A percentile compares a stretch with the other conserved stretches of the same genome.
These are phyloP conservation scores for Fusarium nematophilum DNA, from an alignment of 2,329 filamentous ascomycete genomes.

Conservation along the genomic window DNA sequence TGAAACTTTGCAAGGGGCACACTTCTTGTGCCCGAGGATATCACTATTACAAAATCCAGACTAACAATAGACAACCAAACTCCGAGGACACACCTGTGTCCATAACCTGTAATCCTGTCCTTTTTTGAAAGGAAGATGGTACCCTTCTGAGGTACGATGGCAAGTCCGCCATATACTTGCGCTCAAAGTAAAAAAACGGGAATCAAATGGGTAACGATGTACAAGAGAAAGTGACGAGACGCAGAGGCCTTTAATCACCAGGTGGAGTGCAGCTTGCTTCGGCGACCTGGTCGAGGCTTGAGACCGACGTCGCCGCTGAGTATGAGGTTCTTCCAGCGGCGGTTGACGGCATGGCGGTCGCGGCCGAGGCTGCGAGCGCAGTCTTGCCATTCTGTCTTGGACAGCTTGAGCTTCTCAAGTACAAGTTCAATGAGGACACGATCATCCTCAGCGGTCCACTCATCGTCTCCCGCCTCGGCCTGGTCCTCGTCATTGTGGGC, in stretches of 20 bases:
- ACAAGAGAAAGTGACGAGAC: slow-evolving; percentile 21
- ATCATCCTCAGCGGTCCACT: slow-evolving; percentile 73
- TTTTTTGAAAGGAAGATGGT: slow-evolving; percentile 23
- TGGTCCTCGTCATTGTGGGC: slow-evolving; percentile 54
- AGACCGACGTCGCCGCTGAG: slow-evolving; percentile 69
- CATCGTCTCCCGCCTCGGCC: slow-evolving; percentile 57
- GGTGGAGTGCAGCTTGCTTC: slow-evolving; percentile 64
- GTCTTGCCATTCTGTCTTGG: slow-evolving; percentile 74
- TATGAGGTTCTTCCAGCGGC: slow-evolving; percentile 73
- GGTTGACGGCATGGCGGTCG: slow-evolving; percentile 66
- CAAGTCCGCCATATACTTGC: slow-evolving; percentile 27
- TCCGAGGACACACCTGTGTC: slow-evolving; percentile 33
- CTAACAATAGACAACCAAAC: slow-evolving; percentile 31
- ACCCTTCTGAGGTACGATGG: slow-evolving; percentile 15
- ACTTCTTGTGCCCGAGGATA: slow-evolving; percentile 36
- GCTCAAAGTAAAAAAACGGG: slow-evolving; percentile 21
- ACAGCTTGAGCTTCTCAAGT: slow-evolving; percentile 73
- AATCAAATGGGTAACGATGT: slow-evolving; percentile 27
- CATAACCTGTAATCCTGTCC: slow-evolving; percentile 33
- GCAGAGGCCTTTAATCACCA: slow-evolving; percentile 57
- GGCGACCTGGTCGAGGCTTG: slow-evolving; percentile 58
- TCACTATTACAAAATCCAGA: slow-evolving; percentile 39
- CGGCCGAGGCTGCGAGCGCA: slow-evolving; percentile 72
- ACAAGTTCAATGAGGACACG: slow-evolving; percentile 74
- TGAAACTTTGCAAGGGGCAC: slow-evolving; percentile 32